phyloP scores from a whole-genome alignment of 2,329 filamentous ascomycete species.

The Neofusicoccum sp. region DNA sequence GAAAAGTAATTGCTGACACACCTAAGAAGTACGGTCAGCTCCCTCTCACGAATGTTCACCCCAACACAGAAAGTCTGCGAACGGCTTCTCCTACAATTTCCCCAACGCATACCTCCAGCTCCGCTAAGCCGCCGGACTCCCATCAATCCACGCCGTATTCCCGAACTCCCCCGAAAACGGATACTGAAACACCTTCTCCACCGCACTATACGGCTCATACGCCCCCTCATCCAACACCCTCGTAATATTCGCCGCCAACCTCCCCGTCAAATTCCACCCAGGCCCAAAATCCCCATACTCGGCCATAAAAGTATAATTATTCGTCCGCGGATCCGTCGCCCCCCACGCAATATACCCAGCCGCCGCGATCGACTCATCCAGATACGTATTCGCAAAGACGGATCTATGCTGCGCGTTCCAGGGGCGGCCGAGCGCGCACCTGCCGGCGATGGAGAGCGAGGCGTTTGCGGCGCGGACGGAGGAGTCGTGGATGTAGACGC shows the following conservation, averaged over 20 bases:
- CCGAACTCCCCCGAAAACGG: slow-evolving; percentile 44
- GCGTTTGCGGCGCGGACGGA: slow-evolving; percentile 56
- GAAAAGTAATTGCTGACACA: too few relatives aligned
- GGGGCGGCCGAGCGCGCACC: slow-evolving; percentile 60
- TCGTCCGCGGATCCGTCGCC: slow-evolving; percentile 40
- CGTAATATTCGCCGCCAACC: slow-evolving; percentile 43
- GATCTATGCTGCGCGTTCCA: slow-evolving; percentile 60
- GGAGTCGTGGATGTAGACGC: slow-evolving; percentile 61
- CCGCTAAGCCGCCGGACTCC: slow-evolving; percentile 3
- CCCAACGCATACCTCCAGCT: too few relatives aligned
- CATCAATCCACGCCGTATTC: slow-evolving; percentile 52
- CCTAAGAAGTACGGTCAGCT: too few relatives aligned
- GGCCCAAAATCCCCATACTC: slow-evolving; percentile 55
- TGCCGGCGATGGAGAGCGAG: slow-evolving; percentile 41
- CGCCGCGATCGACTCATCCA: slow-evolving; percentile 54
- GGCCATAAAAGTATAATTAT: slow-evolving; percentile 54
- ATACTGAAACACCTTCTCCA: slow-evolving; percentile 47
- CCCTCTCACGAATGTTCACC: too few relatives aligned
- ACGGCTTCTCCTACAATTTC: too few relatives aligned
- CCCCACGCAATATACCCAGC: slow-evolving; percentile 58
- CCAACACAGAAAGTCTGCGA: too few relatives aligned
- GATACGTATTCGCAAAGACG: slow-evolving; percentile 55
- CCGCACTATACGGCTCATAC: slow-evolving; percentile 40
- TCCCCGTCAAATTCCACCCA: slow-evolving; percentile 52
- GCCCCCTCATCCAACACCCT: slow-evolving; percentile 44